A percentile compares a stretch with the other conserved stretches of the same genome.
These are phyloP conservation scores for Suillus subaureus DNA, from an alignment of 768 basidiomycete genomes.

Conservation along the genomic window DNA sequence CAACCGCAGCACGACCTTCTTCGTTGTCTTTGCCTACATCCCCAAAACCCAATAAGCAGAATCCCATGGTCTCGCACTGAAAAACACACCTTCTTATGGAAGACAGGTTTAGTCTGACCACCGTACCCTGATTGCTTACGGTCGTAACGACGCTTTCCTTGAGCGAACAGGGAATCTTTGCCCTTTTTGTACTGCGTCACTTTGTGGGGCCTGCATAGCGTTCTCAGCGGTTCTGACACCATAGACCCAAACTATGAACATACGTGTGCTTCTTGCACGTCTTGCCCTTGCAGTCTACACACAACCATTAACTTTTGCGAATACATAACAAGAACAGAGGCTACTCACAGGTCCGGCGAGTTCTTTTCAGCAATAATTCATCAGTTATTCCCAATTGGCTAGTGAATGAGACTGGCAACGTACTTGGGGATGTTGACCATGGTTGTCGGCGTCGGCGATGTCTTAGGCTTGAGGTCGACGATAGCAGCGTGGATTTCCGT, in stretches of 20 bases:
- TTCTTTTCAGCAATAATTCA: conserved; percentile 48
- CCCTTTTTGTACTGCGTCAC: conserved; percentile 99
- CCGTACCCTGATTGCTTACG: conserved; percentile 98
- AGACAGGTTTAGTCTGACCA: conserved; percentile 99
- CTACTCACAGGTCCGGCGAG: conserved; percentile 91
- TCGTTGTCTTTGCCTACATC: conserved; percentile 90
- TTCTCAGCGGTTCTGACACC: background rate
- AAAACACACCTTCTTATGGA: conserved; percentile 93
- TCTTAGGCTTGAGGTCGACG: conserved; percentile 16
- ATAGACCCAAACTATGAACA: conserved; percentile 30
- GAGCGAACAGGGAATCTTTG: conserved; percentile 96
- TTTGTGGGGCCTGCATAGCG: conserved; percentile 82
- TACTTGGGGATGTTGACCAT: conserved; percentile 98
- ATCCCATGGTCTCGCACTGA: background rate
- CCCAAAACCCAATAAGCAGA: background rate
- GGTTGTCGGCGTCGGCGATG: conserved; percentile 33
- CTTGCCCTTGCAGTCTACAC: conserved; percentile 91
- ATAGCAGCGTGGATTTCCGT: conserved; percentile 13
- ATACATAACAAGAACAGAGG: conserved; percentile 9
- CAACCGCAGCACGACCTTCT: conserved; percentile 98
- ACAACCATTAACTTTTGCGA: background rate
- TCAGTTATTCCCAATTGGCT: conserved; percentile 14
- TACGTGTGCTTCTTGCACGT: conserved; percentile 97
- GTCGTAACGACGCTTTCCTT: conserved; percentile 99
- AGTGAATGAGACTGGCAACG: conserved; percentile 33